Conservation (phyloP, 148 eudicot genomes). For the Silene latifolia region DNA sequence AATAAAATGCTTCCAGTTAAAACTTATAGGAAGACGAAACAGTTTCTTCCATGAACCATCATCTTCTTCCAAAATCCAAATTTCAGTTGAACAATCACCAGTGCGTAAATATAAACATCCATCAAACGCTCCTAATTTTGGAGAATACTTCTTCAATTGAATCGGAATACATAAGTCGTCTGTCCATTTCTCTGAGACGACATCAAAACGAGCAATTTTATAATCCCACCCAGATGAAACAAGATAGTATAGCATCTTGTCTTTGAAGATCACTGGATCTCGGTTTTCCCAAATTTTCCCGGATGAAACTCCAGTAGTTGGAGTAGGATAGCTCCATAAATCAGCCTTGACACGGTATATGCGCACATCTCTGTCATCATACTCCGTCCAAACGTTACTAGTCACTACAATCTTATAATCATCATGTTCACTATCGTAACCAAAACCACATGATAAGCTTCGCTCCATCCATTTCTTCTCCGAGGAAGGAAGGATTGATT, state of each 20-base stretch:
- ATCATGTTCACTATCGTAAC: too few species aligned
- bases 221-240: too few species aligned
- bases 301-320: not conserved
- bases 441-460: too few species aligned
- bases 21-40: too few species aligned
- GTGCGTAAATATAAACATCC: not conserved
- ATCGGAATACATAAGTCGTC: not conserved
- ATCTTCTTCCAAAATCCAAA: too few species aligned
- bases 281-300: not conserved
- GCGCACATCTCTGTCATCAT: not conserved
- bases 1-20: too few species aligned
- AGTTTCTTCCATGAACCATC: too few species aligned
- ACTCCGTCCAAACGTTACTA: not conserved
- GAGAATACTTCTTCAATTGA: not conserved
- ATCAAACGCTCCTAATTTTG: not conserved
- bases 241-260: not conserved
- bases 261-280: not conserved
- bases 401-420: not conserved
- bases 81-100: too few species aligned
- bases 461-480: too few species aligned
- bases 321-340: not conserved
- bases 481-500: too few species aligned
- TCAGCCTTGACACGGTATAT: not conserved
- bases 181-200: not conserved
- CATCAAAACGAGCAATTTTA: not conserved